These are phyloP conservation scores for Populus pruinosa DNA, from an alignment of 345 rosid species.

Conservation along the genomic window DNA sequence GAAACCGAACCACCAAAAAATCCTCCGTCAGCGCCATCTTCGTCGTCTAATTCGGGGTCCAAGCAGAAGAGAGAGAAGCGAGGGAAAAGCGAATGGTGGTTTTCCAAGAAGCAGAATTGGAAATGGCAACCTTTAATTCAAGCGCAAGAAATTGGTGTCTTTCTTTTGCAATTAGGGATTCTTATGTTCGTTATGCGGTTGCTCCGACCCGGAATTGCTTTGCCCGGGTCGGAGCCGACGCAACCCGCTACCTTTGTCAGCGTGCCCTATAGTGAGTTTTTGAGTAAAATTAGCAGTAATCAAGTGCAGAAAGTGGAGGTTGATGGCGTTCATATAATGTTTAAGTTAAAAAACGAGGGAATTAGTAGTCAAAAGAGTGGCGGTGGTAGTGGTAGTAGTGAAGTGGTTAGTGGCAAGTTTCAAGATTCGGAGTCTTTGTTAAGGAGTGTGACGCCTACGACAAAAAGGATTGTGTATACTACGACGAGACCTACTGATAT, in stretches of 20 bases:
- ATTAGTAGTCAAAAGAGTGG: constrained; percentile 30
- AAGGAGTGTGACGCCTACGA: constrained; percentile 56
- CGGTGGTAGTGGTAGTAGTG: constrained; percentile 23
- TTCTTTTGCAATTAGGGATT: constrained; percentile 72
- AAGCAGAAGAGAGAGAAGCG: constrained; percentile 54
- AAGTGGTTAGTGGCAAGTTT: constrained; percentile 31
- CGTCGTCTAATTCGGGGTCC: constrained; percentile 34
- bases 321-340: constrained; percentile 79
- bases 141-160: constrained; percentile 72
- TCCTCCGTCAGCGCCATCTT: constrained; percentile 10
- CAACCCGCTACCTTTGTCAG: constrained; percentile 53
- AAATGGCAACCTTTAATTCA: constrained; percentile 81
- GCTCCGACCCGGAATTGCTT: constrained; percentile 79
- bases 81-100: constrained; percentile 52
- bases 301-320: constrained; percentile 86
- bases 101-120: constrained; percentile 64
- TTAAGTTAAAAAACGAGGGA: constrained; percentile 64
- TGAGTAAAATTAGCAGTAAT: constrained; percentile 60
- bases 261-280: constrained; percentile 87
- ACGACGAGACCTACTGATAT: constrained; percentile 80
- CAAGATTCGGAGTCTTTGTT: constrained; percentile 61
- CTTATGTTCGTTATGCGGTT: constrained; percentile 78
- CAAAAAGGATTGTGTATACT: constrained; percentile 60
- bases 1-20: constrained; percentile 41
- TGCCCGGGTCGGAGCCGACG: constrained; percentile 82